Base-by-base conservation (phyloP, 2,329 filamentous ascomycete genomes). In the Hirsutella rhossiliensis region DNA sequence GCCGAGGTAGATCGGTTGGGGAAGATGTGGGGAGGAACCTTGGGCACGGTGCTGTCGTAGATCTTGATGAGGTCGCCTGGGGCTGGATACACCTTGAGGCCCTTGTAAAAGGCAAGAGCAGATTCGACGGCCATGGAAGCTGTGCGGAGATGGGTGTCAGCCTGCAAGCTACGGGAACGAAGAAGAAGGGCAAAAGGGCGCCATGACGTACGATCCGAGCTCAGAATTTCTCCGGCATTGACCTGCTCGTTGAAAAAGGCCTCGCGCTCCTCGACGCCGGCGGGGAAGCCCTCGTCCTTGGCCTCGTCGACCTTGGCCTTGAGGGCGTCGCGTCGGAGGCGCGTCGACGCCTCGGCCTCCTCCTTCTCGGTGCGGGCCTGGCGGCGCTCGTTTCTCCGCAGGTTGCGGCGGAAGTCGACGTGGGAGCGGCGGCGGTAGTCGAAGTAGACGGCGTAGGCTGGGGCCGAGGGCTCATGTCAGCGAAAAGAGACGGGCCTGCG, bases 41-140 rank as follows among this genome's bases (percentile, higher is more conserved):
- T 96, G 56, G 90, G 84, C 39, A 97, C 89, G 29, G 92, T 97
- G 78, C 94, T 95, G 67, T 98, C 92, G 68, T 98, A 98, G 65
- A 98, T 95, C 58, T 78, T 78, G 63, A 98, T 96, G 56, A 98
- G 73, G 60, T 97, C 92, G 56, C 82, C 78, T 12, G 90, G 92
- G 57, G 87, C 84, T 43, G 92, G 92, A 69, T 98, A 98, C 55
- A 97, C 92, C 77, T 98, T 98, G 54, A 98, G 78, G 38, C 89
- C 92, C 75, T 89, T 94, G 78, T 97, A 98, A 71, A 98, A 98
- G 65, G 86, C 87, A 48, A 97, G 72, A 40, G 92, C 90, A 42
- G 92, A 87, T 52, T 96, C 89, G 47, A 95, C 66, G 36, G 75
- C 71, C 59, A 82, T 78, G 53, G 78, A 68, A 54, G 81, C 81